These are phyloP conservation scores for Bipolaris sorokiniana DNA, from an alignment of 2,329 filamentous ascomycete genomes.

Conservation along the genomic window DNA sequence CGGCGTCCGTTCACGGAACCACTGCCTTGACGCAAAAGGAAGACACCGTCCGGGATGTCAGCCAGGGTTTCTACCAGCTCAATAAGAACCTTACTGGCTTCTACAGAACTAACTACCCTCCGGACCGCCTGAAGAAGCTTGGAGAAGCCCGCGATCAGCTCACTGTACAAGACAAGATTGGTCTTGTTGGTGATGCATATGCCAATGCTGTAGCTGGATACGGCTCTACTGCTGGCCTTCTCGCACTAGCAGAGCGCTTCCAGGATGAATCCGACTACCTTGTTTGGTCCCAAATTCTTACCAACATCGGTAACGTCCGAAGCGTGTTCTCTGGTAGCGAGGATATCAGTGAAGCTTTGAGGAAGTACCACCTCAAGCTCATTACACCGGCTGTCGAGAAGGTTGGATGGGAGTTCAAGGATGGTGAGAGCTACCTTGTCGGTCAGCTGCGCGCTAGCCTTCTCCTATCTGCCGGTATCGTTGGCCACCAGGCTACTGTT, in stretches of 20 bases:
- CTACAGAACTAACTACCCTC: constrained; percentile 92
- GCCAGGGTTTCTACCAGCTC: constrained; percentile 87
- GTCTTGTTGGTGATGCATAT: constrained; percentile 85
- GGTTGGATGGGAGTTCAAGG: constrained; percentile 84
- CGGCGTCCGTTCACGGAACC: constrained; percentile 66
- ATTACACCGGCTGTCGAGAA: constrained; percentile 75
- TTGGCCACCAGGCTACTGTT: constrained; percentile 74
- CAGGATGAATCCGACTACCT: constrained; percentile 80
- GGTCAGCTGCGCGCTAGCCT: constrained; percentile 83
- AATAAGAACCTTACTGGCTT: constrained; percentile 89
- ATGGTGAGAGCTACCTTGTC: constrained; percentile 79
- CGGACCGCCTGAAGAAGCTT: constrained; percentile 80
- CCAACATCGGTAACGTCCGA: constrained; percentile 76
- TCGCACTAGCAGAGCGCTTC: constrained; percentile 87
- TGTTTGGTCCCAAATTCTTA: constrained; percentile 86
- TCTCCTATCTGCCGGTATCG: constrained; percentile 74
- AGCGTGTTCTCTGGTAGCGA: constrained; percentile 84
- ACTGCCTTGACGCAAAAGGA: constrained; percentile 77
- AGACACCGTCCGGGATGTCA: constrained; percentile 75
- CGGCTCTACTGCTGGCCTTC: constrained; percentile 77
- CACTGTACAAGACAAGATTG: constrained; percentile 87
- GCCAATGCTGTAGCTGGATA: constrained; percentile 88
- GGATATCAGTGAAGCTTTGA: constrained; percentile 72
- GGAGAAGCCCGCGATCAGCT: constrained; percentile 77
- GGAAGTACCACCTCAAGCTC: constrained; percentile 79